Base-by-base conservation (phyloP, 495 filamentous ascomycete species). In the Evansstolkia leycettana region DNA sequence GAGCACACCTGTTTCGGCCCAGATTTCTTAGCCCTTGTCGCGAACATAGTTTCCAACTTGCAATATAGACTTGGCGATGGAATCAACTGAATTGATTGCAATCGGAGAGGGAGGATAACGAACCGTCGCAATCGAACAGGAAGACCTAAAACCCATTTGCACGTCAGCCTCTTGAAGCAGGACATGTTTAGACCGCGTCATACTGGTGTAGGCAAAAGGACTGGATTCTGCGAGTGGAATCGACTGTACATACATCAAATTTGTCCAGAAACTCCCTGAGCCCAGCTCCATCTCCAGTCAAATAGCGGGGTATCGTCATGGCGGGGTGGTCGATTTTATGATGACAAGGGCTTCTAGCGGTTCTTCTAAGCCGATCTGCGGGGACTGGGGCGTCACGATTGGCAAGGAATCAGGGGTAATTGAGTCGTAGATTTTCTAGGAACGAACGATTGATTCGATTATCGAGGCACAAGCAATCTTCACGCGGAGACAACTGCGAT, bases 41-140 rank as follows among this genome's bases (percentile, higher is more conserved):
- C 29, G 28, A 23, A 23, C 20, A 23, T 23, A 31, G 15, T 25
- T 43, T 32, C 42, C 19, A 7, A 6, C 16, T 26, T 15, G 12
- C 13, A 27, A 26, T 31, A 17, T 37, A 10, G 14, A 3, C 16
- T 3, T 30, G 11, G 7, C n/a, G n/a, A n/a, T n/a, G n/a, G n/a
- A 12, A 29, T 26, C 15, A 13, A 12, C 16, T 25, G 35, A 12
- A 34, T 4, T n/a, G 32, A 34, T 13, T 23, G 5, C 20, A 23
- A 23, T 5, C 4, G 9, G 20, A 23, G 39, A 26, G 43, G 29
- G 37, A 28, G 20, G 17, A 26, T 31, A 9, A 62, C 71, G 42
- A 62, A 94, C 89, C 90, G 75, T 98, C 90, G 58, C 90, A 98
- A 53, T 98, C 90, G 46, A 98, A 84, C 6, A 98, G 65, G 52